phyloP scores from a whole-genome alignment of 139 green algal genomes.

The Parachlorella kessleri region DNA sequence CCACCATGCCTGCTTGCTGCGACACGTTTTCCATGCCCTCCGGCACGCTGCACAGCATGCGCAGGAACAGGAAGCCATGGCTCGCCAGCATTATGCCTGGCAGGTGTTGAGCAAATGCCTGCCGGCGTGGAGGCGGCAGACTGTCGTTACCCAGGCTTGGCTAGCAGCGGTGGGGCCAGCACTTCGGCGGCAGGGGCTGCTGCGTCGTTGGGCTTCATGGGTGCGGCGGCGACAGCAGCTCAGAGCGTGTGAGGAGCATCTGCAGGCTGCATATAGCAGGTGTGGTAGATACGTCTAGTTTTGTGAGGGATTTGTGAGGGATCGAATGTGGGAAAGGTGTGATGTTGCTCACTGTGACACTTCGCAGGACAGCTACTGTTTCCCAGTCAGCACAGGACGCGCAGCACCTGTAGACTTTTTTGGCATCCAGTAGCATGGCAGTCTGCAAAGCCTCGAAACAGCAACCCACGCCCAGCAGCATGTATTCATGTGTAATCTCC shows the following conservation, averaged over 20 bases:
- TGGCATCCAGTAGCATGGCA: too few species aligned
- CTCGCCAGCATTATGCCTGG: background rate
- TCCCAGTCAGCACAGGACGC: too few species aligned
- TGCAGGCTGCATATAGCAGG: background rate
- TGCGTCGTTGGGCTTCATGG: slow-evolving; percentile 8
- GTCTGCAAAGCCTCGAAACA: too few species aligned
- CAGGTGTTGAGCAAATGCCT: background rate
- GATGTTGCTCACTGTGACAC: too few species aligned
- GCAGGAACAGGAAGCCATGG: background rate
- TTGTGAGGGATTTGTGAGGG: too few species aligned
- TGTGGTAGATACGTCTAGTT: background rate
- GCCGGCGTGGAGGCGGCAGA: slow-evolving; percentile 7
- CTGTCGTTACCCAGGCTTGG: background rate
- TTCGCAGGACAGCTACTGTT: too few species aligned
- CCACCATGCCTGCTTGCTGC: slow-evolving; percentile 4
- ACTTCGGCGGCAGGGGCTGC: slow-evolving; percentile 4
- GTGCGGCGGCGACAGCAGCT: background rate
- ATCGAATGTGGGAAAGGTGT: too few species aligned
- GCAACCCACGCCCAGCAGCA: too few species aligned
- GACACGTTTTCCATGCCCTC: background rate
- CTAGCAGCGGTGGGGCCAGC: background rate
- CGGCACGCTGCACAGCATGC: background rate
- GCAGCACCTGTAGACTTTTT: too few species aligned
- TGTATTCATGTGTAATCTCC: too few species aligned
- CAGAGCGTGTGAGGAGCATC: background rate